Evolutionary conservation across 345 rosid genomes (phyloP), one percentile per base, ranked within the genome.

Genomic region (Psidium guajava): DNA sequence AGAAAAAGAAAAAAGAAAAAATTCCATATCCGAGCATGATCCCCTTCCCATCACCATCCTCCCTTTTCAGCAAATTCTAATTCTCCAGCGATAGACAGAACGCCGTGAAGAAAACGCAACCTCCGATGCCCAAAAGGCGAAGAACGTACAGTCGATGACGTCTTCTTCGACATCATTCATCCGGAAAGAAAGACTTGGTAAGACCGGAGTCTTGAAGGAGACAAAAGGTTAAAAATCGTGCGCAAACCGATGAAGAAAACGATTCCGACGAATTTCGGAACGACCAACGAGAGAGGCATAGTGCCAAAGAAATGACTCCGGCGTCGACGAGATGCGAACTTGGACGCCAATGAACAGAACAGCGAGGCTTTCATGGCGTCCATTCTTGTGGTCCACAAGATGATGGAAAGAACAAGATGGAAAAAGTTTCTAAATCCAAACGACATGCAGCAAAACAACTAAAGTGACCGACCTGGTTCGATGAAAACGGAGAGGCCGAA

Each of bases 401-500:
- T 32, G 77, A 32, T 18, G 77, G 77, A 36, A 32, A 16, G 6
- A 32, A 32, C 24, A 36, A 69, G 77, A 32, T 16, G 52, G 52
- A 40, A 57, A 82, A 52, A 7, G 8, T 32, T 32, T 5, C 77
- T 32, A 69, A 69, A 36, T 69, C 77, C 77, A 69, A 69, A 40
- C 77, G 32, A 59, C 50, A 49, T 44, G 47, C 15, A 59, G 44
- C 28, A 27, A 32, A 32, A 42, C 25, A 57, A 36, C 16, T 82
- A 80, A 69, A 69, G 12, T 36, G 40, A 82, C 86, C 81, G 42
- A 95, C 99, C 99, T 89, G 89, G 92, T 87, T 97, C 98, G 22
- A 97, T 95, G 94, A 93, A 96, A 83, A 96, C 94, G 74, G 99
- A 96, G 89, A 94, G 92, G 36, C 98, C 98, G 90, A 97, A 97